Percentiles rank a stretch among this genome's conserved stretches.
phyloP scores from a whole-genome alignment of 2,329 filamentous ascomycete genomes.

The Diaporthe vaccinii region DNA sequence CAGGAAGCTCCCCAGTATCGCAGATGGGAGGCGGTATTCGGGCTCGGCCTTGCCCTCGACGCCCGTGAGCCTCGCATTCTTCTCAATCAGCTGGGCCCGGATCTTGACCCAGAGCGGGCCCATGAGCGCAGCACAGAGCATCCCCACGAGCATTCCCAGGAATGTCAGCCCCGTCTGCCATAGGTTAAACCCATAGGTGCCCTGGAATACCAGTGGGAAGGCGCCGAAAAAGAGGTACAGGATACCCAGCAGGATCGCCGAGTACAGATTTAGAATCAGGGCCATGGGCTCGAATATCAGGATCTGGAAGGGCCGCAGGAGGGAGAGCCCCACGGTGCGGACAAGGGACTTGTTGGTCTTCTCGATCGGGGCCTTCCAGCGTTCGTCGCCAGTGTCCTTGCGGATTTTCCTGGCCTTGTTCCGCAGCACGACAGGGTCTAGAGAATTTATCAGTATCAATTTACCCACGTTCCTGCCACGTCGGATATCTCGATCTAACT shows the following conservation, averaged over 20 bases:
- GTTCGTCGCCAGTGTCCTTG: conserved; percentile 81
- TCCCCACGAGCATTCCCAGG: conserved; percentile 77
- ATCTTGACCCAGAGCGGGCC: conserved; percentile 77
- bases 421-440: conserved; percentile 77
- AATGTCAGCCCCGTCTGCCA: conserved; percentile 88
- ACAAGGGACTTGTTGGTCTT: conserved; percentile 76
- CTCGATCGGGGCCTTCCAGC: conserved; percentile 84
- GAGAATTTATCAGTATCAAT: neutral
- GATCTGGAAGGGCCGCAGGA: conserved; percentile 82
- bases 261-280: conserved; percentile 83
- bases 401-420: conserved; percentile 79
- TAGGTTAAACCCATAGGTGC: conserved; percentile 80
- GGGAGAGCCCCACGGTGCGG: conserved; percentile 69
- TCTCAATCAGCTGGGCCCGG: conserved; percentile 68
- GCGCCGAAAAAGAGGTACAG: conserved; percentile 94
- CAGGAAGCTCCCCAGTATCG: conserved; percentile 80
- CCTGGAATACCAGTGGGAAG: conserved; percentile 83
- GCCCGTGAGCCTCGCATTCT: conserved; percentile 65
- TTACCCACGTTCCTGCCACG: neutral
- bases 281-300: conserved; percentile 89
- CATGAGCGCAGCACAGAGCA: conserved; percentile 72
- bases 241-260: conserved; percentile 87
- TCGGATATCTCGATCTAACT: conserved; percentile 44
- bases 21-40: conserved; percentile 85
- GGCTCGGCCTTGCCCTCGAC: conserved; percentile 77